These are phyloP conservation scores for Botryotinia globosa DNA, from an alignment of 2,329 filamentous ascomycete genomes.

Conservation along the genomic window DNA sequence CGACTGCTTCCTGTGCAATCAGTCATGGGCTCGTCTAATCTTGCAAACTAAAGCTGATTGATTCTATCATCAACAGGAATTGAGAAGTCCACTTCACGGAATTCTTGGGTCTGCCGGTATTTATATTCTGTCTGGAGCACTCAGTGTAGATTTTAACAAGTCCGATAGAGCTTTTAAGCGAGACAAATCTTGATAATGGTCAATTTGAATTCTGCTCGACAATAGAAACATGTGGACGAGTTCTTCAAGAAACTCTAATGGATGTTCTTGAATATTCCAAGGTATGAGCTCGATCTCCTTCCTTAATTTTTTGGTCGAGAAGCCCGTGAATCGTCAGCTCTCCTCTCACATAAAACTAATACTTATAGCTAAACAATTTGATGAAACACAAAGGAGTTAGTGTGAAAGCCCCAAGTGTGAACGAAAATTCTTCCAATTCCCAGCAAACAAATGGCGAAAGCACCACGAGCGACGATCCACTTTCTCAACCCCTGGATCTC, in stretches of 20 bases:
- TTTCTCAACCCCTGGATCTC: slow-evolving; percentile 19
- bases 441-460: neutral
- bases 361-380: slow-evolving; percentile 8
- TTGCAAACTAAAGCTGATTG: neutral
- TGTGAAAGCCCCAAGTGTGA: neutral
- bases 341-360: neutral
- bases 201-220: slow-evolving; percentile 21
- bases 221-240: slow-evolving; percentile 21
- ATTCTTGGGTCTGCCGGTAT: slow-evolving; percentile 50
- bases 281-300: slow-evolving; percentile 37
- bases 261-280: slow-evolving; percentile 44
- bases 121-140: neutral
- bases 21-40: neutral
- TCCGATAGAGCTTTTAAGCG: slow-evolving; percentile 17
- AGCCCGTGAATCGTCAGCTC: no score
- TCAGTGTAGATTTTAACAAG: neutral
- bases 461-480: neutral
- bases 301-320: no score
- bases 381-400: neutral
- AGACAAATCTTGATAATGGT: slow-evolving; percentile 7
- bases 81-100: slow-evolving; percentile 58
- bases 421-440: neutral
- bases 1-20: neutral
- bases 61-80: slow-evolving; percentile 39
- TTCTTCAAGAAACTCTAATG: slow-evolving; percentile 36